Base-by-base conservation (phyloP, 805 yeast genomes). In the Danielia oregonensis region DNA sequence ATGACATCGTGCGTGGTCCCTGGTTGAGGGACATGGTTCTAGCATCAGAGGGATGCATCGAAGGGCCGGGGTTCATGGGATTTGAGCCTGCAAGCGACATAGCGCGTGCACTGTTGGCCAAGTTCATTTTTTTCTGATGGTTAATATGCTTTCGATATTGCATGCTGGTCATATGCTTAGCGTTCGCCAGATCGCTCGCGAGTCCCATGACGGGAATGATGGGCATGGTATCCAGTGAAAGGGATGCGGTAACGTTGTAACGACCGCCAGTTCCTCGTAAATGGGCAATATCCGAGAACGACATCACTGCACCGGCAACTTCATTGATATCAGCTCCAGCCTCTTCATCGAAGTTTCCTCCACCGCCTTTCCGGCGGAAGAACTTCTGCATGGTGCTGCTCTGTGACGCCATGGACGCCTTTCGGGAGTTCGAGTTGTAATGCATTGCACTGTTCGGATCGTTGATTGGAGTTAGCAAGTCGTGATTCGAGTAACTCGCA, bases 101-200 rank as follows among this genome's bases (percentile, higher is more conserved):
- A 6, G 73, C 70, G 27, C 72, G 54, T 2, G 79, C 74, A 30
- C 75, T 65, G 8, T 63, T 61, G 12, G 65, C 64, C 45, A 69
- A 52, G 14, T 75, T 74, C 53, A 70, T 50, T 51, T 84, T 84
- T 63, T 78, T 82, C 52, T 78, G 80, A 4, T 76, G 78, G 30
- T 80, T 78, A 71, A 79, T 69, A 45, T 74, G 80, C 46, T 82
- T 83, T 46, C 94, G 65, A 53, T 84, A 84, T 42, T 80, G 80
- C 5, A 76, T 65, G 45, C 74, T 80, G 33, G 70, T 70, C 45
- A 65, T 51, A 30, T 59, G 41, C 17, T 42, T 63, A 16, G 42
- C 35, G 40, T 30, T 54, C 26, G 38, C 55, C 42, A 44, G 48
- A 41, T 29, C 5, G 11, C 39, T 39, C 5, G 46, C 38, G 0